Evolutionary conservation across 306 rosid species (phyloP).

Genomic region (Vachellia pachyceras): DNA sequence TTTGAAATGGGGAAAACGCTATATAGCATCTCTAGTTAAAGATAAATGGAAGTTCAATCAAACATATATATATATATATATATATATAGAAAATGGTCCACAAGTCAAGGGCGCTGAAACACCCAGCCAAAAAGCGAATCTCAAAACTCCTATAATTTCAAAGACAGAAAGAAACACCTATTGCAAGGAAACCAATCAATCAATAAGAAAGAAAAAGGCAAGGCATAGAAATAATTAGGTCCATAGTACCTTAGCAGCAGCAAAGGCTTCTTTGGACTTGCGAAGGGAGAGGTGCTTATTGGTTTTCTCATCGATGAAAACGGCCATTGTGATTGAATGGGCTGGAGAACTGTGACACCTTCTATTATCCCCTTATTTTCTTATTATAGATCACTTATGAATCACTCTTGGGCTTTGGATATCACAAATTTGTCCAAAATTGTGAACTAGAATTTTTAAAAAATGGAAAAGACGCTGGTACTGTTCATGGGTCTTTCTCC

Average conservation of each 20-base stretch:
- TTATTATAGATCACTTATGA: no score
- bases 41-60: neutral
- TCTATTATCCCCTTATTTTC: no score
- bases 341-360: conserved; percentile 23
- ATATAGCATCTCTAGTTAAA: neutral
- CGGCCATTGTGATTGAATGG: conserved; percentile 63
- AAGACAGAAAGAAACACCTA: neutral
- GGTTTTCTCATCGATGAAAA: conserved; percentile 66
- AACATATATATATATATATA: no score
- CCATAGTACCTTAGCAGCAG: conserved; percentile 75
- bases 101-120: neutral
- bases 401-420: no score
- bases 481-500: no score
- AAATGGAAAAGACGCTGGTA: no score
- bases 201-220: neutral
- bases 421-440: no score
- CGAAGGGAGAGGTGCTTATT: conserved; percentile 67
- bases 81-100: neutral
- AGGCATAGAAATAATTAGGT: neutral
- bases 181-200: neutral
- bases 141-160: neutral
- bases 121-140: neutral
- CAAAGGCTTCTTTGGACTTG: conserved; percentile 87
- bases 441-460: no score
- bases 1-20: neutral